Base-by-base conservation (phyloP, 306 rosid genomes). In the Lagenaria siceraria region DNA sequence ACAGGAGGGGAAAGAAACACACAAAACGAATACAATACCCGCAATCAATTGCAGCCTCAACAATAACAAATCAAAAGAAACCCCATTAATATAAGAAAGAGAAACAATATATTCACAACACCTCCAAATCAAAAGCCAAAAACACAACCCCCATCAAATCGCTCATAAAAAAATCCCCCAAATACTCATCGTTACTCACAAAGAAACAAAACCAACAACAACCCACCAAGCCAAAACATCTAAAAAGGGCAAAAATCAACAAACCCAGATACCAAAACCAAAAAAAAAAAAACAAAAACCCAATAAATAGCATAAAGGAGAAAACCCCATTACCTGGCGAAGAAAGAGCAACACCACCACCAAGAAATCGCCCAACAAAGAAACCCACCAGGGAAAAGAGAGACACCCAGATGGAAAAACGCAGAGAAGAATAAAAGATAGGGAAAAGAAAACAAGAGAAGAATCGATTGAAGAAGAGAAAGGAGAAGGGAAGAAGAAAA, bases 301-400 rank as follows among this genome's bases (percentile, higher is more conserved):
- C 52, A 79, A 25, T 33, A 75, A 78, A 76, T 42, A 35, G 10
- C 31, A 60, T 46, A 24, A 55, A 56, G 52, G 8, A 71, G 10
- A 46, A 19, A 7, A 75, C 75, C 72, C 82, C 72, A 69, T 55
- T 81, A 84, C 88, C 91, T 80, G 75, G 77, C 75, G 40, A 35
- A 54, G 13, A 83, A 75, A 6, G 53, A 29, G 62, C 61, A 64
- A 38, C 11, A 58, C 25, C 76, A 18, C 38, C 76, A 18, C 64
- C 43, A 25, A 19, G 25, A 58, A 68, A 62, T 43, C 59, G 36
- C 14, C 35, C 56, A 21, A 60, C 72, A 78, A 38, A 76, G 52
- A 17, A 58, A 77, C 27, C 75, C 71, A 48, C 15, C 56, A 18
- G 48, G 51, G 21, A 48, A 54, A 63, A 49, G 24, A 71, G 29